phyloP scores from a whole-genome alignment of 352 stramenopile genomes.

The Phytopythium cucurbitacearum region DNA sequence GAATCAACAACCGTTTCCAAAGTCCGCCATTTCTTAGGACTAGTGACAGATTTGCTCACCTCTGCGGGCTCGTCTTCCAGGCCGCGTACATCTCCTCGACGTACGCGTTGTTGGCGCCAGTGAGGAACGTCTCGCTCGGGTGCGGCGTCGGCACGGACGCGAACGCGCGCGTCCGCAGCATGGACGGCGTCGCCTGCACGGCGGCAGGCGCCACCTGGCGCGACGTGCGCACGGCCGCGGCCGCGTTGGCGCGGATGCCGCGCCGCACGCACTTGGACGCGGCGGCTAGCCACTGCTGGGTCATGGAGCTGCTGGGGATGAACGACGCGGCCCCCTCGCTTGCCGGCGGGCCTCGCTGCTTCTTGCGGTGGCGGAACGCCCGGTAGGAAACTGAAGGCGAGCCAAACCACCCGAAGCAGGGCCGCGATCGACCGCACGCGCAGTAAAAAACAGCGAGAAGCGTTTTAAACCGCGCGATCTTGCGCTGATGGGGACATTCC shows the following conservation, averaged over 20 bases:
- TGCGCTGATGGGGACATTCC: no score
- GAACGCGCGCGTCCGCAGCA: slow-evolving; percentile 41
- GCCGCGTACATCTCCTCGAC: slow-evolving; percentile 97
- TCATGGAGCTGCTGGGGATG: slow-evolving; percentile 22
- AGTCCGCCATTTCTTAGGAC: neutral
- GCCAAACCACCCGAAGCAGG: no score
- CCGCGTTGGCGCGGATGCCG: slow-evolving; percentile 31
- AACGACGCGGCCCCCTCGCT: no score
- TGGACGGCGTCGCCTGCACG: neutral
- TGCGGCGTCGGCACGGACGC: slow-evolving; percentile 47
- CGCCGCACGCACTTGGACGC: slow-evolving; percentile 50
- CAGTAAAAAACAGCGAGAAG: no score
- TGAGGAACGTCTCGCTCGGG: slow-evolving; percentile 92
- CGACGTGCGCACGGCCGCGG: slow-evolving; percentile 10
- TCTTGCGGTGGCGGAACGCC: no score
- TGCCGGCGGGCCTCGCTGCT: no score
- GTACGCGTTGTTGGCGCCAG: slow-evolving; percentile 93
- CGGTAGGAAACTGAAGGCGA: no score
- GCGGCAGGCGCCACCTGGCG: slow-evolving; percentile 10
- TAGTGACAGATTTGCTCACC: slow-evolving; percentile 13
- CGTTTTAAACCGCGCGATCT: no score
- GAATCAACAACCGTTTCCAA: neutral
- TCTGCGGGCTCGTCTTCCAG: slow-evolving; percentile 90
- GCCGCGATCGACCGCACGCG: no score
- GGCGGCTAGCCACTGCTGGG: slow-evolving; percentile 52